phyloP scores from a whole-genome alignment of 352 stramenopile species.

The Pythium aristosporum region DNA sequence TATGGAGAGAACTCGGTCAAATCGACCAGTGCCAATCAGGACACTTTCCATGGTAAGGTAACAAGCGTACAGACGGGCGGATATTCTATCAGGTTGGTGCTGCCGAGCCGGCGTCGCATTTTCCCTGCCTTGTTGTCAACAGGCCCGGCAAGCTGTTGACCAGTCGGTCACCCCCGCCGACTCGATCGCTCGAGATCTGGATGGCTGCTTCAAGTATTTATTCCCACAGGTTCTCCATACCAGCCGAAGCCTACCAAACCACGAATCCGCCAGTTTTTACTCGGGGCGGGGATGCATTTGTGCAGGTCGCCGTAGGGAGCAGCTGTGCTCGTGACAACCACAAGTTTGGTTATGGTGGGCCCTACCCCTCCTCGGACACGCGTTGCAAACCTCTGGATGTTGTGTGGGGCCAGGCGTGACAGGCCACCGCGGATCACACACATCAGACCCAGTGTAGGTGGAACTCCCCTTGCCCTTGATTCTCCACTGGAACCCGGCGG shows the following conservation, averaged over 20 bases:
- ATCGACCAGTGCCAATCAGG: no score
- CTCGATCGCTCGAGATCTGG: slow-evolving; percentile 3
- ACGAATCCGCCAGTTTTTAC: slow-evolving; percentile 3
- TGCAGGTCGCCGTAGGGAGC: slow-evolving; percentile 2
- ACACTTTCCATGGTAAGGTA: no score
- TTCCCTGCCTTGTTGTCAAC: neutral
- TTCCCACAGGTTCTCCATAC: neutral
- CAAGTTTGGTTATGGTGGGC: slow-evolving; percentile 23
- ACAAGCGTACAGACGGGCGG: no score
- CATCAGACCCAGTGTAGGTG: slow-evolving; percentile 7
- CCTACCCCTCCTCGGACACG: slow-evolving; percentile 20
- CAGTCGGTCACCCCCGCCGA: slow-evolving; percentile 4
- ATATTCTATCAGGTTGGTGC: neutral
- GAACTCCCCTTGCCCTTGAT: slow-evolving; percentile 2
- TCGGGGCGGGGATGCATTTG: neutral
- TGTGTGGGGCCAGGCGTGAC: slow-evolving; percentile 1
- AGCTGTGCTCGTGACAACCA: neutral
- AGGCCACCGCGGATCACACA: neutral
- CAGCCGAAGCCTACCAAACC: neutral
- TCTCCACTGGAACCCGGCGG: neutral
- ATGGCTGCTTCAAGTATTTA: slow-evolving; percentile 17
- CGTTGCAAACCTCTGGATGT: slow-evolving; percentile 11
- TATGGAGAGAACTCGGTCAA: no score
- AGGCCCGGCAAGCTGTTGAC: neutral
- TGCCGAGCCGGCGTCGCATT: neutral